phyloP scores from a whole-genome alignment of 345 rosid genomes.

The Laguncularia racemosa region DNA sequence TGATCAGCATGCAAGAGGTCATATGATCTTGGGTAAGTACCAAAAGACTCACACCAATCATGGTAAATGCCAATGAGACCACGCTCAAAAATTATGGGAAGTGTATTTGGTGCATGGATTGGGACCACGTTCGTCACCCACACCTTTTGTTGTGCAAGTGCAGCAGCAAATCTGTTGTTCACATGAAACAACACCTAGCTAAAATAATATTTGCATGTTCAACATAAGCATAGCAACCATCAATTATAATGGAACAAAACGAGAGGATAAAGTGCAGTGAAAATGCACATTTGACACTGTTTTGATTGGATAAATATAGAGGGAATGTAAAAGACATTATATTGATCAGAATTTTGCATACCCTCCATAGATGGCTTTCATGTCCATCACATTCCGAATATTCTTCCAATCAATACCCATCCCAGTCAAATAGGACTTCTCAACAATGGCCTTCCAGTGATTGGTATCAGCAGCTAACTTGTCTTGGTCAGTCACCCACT shows the following conservation, averaged over 20 bases:
- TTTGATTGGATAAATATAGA: too few species aligned
- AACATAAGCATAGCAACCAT: not conserved
- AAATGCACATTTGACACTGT: not conserved
- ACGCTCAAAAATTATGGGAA: conserved; percentile 76
- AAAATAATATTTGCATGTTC: not conserved
- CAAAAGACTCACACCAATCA: conserved; percentile 91
- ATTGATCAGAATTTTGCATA: conserved; percentile 18
- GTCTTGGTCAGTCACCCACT: conserved; percentile 72
- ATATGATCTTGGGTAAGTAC: conserved; percentile 91
- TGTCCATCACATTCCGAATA: conserved; percentile 83
- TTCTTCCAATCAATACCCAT: conserved; percentile 84
- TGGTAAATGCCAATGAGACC: conserved; percentile 83
- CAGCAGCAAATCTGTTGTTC: conserved; percentile 70
- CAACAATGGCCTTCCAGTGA: conserved; percentile 73
- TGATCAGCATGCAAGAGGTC: conserved; percentile 95
- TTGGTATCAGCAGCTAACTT: conserved; percentile 46
- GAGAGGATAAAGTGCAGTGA: not conserved
- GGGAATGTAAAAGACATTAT: not conserved
- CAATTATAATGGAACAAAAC: not conserved
- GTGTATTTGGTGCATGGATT: conserved; percentile 86
- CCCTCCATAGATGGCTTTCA: conserved; percentile 97
- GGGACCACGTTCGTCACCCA: conserved; percentile 97
- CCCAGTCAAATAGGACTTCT: conserved; percentile 79
- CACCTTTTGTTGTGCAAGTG: conserved; percentile 59
- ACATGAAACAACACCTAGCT: not conserved